These are phyloP conservation scores for Pistacia atlantica DNA, from an alignment of 345 rosid species.

Conservation along the genomic window DNA sequence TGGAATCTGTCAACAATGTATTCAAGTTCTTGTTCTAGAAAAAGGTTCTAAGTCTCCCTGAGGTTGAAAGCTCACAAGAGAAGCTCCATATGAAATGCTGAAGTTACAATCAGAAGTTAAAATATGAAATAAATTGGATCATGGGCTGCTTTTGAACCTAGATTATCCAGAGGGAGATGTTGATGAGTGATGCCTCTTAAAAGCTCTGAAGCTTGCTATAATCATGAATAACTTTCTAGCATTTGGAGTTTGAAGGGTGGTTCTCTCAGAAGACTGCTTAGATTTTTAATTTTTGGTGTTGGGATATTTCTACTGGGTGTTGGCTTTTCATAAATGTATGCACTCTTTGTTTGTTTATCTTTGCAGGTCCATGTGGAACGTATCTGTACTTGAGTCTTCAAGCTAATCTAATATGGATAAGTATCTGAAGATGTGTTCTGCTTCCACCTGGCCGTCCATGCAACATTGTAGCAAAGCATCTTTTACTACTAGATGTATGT, in stretches of 20 bases:
- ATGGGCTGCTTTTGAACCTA: neutral
- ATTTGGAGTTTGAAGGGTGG: conserved; percentile 17
- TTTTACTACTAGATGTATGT: conserved; percentile 64
- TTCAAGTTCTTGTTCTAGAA: neutral
- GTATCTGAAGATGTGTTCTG: conserved; percentile 51
- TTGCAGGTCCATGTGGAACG: conserved; percentile 63
- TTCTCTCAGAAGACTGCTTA: conserved; percentile 40
- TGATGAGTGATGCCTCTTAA: neutral
- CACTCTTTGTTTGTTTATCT: conserved; percentile 47
- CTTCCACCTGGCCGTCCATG: conserved; percentile 49
- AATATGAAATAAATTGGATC: neutral
- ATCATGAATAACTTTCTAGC: conserved; percentile 17
- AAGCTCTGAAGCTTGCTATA: conserved; percentile 22
- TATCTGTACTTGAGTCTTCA: conserved; percentile 43
- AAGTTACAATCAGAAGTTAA: conserved; percentile 2
- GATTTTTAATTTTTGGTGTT: conserved; percentile 41
- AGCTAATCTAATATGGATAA: conserved; percentile 49
- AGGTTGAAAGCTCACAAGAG: conserved; percentile 7
- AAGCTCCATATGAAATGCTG: conserved; percentile 5
- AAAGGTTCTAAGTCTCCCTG: neutral
- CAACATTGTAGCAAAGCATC: conserved; percentile 52
- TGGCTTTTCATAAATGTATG: conserved; percentile 46
- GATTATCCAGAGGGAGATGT: neutral
- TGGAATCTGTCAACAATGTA: neutral
- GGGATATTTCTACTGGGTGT: conserved; percentile 38